Evolutionary conservation across 2,329 filamentous ascomycete genomes (phyloP).

Genomic region (Ophidiomyces ophidiicola): DNA sequence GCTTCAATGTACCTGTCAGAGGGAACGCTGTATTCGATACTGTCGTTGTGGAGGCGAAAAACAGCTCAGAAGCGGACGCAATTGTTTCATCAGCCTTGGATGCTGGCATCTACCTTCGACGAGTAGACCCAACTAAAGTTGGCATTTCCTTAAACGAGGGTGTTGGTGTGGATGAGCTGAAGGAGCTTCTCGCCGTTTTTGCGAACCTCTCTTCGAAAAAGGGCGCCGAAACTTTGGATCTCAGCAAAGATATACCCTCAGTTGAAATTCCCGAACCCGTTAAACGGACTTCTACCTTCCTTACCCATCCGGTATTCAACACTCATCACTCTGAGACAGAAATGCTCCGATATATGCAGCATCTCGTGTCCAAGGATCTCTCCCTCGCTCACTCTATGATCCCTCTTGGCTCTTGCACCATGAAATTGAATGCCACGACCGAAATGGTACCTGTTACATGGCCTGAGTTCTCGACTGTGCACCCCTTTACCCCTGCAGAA

Average conservation of each 20-base stretch:
- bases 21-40: constrained; percentile 67
- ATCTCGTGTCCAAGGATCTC: constrained; percentile 85
- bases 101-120: constrained; percentile 50
- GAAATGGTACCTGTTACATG: constrained; percentile 83
- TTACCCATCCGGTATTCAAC: constrained; percentile 92
- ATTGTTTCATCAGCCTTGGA: constrained; percentile 41
- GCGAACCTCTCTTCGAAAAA: constrained; percentile 32
- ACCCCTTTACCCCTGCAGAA: constrained; percentile 61
- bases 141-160: constrained; percentile 72
- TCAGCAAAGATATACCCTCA: constrained; percentile 28
- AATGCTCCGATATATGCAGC: constrained; percentile 82
- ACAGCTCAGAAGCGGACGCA: constrained; percentile 40
- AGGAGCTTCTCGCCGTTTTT: constrained; percentile 48
- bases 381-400: constrained; percentile 97
- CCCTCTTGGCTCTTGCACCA: constrained; percentile 88
- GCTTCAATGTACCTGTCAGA: constrained; percentile 50
- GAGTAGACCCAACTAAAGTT: constrained; percentile 48
- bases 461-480: constrained; percentile 62
- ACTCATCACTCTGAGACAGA: constrained; percentile 90
- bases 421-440: constrained; percentile 91
- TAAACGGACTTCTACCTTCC: constrained; percentile 58
- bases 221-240: constrained; percentile 19
- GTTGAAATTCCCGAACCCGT: constrained; percentile 42
- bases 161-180: constrained; percentile 44
- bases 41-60: constrained; percentile 51